Percentiles rank a stretch among this genome's conserved stretches.
phyloP scores from a whole-genome alignment of 768 basidiomycete species.

The Mycena sanguinolenta region DNA sequence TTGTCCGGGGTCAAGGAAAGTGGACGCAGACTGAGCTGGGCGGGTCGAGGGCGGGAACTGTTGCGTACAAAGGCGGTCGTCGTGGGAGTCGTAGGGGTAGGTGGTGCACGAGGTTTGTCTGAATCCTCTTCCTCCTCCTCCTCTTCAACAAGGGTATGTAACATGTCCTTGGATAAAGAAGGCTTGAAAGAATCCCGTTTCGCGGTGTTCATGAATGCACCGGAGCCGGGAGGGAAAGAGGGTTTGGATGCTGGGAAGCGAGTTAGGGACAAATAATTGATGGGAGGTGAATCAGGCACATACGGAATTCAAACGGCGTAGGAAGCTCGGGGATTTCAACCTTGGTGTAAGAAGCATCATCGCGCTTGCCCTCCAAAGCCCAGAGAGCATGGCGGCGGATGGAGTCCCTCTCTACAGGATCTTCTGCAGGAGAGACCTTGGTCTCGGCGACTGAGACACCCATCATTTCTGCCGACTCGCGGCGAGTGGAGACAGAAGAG shows the following conservation, averaged over 20 bases:
- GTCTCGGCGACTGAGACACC: slow-evolving; percentile 81
- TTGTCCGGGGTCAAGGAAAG: slow-evolving; percentile 75
- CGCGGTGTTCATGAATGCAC: slow-evolving; percentile 39
- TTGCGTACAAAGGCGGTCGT: slow-evolving; percentile 51
- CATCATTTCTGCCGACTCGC: slow-evolving; percentile 93
- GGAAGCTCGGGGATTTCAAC: slow-evolving; percentile 89
- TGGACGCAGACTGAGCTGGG: slow-evolving; percentile 80
- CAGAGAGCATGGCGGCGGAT: slow-evolving; percentile 86
- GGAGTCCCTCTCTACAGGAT: slow-evolving; percentile 81
- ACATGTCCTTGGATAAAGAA: slow-evolving; percentile 78
- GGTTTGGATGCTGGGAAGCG: slow-evolving; percentile 67
- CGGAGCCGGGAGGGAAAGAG: slow-evolving; percentile 65
- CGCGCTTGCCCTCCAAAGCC: slow-evolving; percentile 90
- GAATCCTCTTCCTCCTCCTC: slow-evolving; percentile 89
- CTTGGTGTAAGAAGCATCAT: slow-evolving; percentile 74
- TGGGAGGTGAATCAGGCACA: slow-evolving; percentile 41
- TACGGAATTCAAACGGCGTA: slow-evolving; percentile 78
- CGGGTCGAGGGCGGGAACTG: slow-evolving; percentile 71
- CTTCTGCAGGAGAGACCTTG: slow-evolving; percentile 70
- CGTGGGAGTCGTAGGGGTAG: slow-evolving; percentile 48
- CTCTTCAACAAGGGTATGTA: slow-evolving; percentile 86
- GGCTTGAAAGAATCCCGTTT: slow-evolving; percentile 91
- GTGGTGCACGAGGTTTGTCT: slow-evolving; percentile 46
- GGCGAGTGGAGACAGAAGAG: slow-evolving; percentile 90
- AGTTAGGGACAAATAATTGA: slow-evolving; percentile 11